A percentile compares a stretch with the other conserved stretches of the same genome.
phyloP scores from a whole-genome alignment of 108 stramenopile genomes.

The Craspedostauros australis region DNA sequence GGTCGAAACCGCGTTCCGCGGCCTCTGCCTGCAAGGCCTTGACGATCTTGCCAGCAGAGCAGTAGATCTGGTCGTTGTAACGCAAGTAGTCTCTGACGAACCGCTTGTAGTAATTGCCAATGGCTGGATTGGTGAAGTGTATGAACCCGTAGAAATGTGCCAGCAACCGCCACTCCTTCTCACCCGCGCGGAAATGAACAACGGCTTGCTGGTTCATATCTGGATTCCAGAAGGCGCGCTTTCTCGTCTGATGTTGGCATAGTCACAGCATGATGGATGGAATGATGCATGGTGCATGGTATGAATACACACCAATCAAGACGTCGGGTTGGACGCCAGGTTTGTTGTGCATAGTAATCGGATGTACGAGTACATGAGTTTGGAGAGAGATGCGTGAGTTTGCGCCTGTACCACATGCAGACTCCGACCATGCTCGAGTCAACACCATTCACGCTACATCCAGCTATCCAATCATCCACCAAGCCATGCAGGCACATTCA shows the following conservation, averaged over 20 bases:
- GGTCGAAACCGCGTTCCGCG: conserved; percentile 27
- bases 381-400: too few species aligned
- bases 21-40: conserved; percentile 59
- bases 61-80: conserved; percentile 75
- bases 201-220: conserved; percentile 41
- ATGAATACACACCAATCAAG: too few species aligned
- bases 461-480: too few species aligned
- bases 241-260: not conserved
- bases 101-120: conserved; percentile 69
- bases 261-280: too few species aligned
- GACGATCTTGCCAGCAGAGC: conserved; percentile 80
- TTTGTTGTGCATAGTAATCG: too few species aligned
- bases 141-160: conserved; percentile 78
- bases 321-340: too few species aligned
- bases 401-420: too few species aligned
- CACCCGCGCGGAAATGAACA: conserved; percentile 62
- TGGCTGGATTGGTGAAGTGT: conserved; percentile 60
- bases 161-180: conserved; percentile 60
- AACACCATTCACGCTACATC: too few species aligned
- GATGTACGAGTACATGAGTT: too few species aligned
- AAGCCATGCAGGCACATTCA: conserved; percentile 1
- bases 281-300: too few species aligned
- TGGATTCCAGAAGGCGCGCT: conserved; percentile 5
- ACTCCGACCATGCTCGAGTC: too few species aligned
- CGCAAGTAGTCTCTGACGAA: conserved; percentile 82